Conservation (phyloP, 139 green algal genomes). For the Chlamydomonas schloesseri region DNA sequence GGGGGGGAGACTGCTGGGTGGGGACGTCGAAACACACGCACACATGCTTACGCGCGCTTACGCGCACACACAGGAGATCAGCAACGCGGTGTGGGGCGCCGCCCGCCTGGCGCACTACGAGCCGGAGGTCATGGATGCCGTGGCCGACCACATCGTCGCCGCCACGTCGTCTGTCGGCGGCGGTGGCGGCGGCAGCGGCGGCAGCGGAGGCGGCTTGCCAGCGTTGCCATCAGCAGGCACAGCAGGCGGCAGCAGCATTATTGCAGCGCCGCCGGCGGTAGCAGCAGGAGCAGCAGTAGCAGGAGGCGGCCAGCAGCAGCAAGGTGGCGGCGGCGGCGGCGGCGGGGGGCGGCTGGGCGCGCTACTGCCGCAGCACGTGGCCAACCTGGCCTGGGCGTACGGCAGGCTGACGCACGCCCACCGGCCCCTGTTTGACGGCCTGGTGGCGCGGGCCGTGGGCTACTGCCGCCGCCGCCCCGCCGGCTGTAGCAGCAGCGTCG, state of each 20-base stretch:
- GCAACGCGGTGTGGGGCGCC: slow-evolving; percentile 63
- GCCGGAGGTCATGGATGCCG: slow-evolving; percentile 52
- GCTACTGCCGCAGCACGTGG: slow-evolving; percentile 48
- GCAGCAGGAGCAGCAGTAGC: neutral
- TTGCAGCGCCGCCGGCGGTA: too few relatives aligned
- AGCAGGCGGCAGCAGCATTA: too few relatives aligned
- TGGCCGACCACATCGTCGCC: slow-evolving; percentile 24
- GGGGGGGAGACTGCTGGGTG: too few relatives aligned
- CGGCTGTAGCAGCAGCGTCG: neutral
- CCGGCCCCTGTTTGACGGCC: slow-evolving; percentile 20
- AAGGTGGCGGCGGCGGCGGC: neutral
- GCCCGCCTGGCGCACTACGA: slow-evolving; percentile 64
- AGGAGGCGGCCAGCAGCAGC: neutral
- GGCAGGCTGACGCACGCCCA: slow-evolving; percentile 33
- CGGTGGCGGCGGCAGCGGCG: neutral
- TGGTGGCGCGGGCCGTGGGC: slow-evolving; percentile 5
- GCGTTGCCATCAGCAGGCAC: too few relatives aligned
- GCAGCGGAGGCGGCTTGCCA: neutral
- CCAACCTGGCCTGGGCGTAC: slow-evolving; percentile 45
- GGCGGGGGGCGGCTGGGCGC: neutral
- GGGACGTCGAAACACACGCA: too few relatives aligned
- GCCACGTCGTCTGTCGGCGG: too few relatives aligned
- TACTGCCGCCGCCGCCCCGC: neutral
- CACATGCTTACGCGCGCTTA: too few relatives aligned
- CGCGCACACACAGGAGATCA: slow-evolving; percentile 36